Base-by-base conservation (phyloP, 805 yeast genomes). In the Wickerhamiella spandovensis region DNA sequence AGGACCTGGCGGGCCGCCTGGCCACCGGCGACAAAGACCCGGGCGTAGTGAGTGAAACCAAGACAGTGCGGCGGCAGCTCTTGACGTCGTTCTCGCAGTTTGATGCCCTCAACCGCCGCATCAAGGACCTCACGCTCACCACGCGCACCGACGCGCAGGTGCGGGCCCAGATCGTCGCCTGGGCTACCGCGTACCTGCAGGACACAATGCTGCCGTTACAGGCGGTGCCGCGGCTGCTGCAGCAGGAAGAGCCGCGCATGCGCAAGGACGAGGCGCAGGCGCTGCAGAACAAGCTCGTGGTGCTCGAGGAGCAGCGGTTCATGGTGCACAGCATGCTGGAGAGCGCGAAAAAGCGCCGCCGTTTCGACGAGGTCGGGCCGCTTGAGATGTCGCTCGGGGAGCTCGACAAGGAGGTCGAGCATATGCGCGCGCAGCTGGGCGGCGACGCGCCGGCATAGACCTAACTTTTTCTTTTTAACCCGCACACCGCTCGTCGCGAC, bases 231-330 rank as follows among this genome's bases (percentile, higher is more conserved):
- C 68, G 66, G 37, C 61, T 65, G 2, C 63, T 75, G 48, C 66
- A 71, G 52, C 63, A 60, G 39, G 48, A 49, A 1, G 51, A 48
- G 44, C 51, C 55, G 3, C 46, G 55, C 1, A 28, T 48, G 53
- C 54, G 52, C 64, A 67, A 58, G 59, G 61, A 43, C 49, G 55
- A 49, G 35, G 56, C 53, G 1, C 35, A 39, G 18, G 20, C 43
- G 37, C 52, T 56, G 20, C 60, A 58, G 48, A 55, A 87, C 56
- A 81, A 82, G 55, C 66, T 89, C 51, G 84, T 89, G 82, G 96
- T 90, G 10, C 66, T 87, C 60, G 82, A 82, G 53, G 97, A 89
- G 61, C 97, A 89, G 59, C 72, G 73, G 57, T 89, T 76, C 56
- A 65, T 90, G 53, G 79, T 90, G 2, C 76, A 78, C 51, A 72